Base-by-base conservation (phyloP, 2,329 filamentous ascomycete species). In the Aspergillus vadensis region DNA sequence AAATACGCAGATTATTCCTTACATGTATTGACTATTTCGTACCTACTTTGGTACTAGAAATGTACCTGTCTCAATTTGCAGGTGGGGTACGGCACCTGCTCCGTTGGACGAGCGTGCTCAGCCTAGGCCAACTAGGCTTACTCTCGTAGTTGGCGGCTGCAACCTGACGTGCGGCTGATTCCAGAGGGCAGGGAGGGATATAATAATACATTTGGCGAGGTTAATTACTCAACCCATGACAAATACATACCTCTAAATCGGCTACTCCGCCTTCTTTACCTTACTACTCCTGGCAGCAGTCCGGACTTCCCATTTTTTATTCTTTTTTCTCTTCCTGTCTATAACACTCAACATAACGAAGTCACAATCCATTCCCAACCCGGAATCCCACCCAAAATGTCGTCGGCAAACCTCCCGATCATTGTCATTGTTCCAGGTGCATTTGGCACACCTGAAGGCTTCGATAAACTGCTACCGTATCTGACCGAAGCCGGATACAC, bases 361-460 rank as follows among this genome's bases (percentile, higher is more conserved):
- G 3, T 27, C 25, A 17, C 56, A 38, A 27, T 39, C 39, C 9
- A 1, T 53, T 48, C 43, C 38, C 19, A 36, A 48, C 3, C n/a
- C 27, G 15, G 10, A 48, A 21, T 17, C 9, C 10, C 25, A 6
- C 39, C 15, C 25, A 58, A 25, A 4, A 58, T 58, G 56, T 14
- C 49, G 48, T 39, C 49, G 5, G 4, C 56, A 3, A 53, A 39
- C 38, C 56, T 47, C 39, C 56, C 56, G 5, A 39, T 58, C 27
- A 58, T 48, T 19, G 49, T 53, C 9, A 53, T 58, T 39, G 49
- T 58, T 12, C 56, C 56, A 27, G 56, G 56, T 39, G 56, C 56
- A 27, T 58, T 53, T 36, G 56, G 56, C 49, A 58, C 56, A 12
- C 56, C 56, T n/a, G 6, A 58, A 39, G 56, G 56, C 9, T 58